Evolutionary conservation across 140 eudicot species (phyloP).

Genomic region (Stevia rebaudiana): DNA sequence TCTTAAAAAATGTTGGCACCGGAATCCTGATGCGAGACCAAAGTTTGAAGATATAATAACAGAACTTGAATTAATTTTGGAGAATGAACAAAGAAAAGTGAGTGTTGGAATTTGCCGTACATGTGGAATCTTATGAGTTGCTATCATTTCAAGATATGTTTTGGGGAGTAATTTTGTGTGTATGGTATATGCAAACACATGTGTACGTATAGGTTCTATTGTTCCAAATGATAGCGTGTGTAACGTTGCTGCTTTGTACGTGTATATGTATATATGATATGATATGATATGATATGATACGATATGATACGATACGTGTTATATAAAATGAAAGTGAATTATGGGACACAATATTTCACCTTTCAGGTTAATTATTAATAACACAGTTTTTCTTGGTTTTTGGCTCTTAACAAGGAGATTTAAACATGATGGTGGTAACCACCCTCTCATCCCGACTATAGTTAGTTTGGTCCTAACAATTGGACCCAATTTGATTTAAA

Average conservation of each 20-base stretch:
- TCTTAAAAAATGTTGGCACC: conserved; percentile 58
- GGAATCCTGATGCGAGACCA: conserved; percentile 52
- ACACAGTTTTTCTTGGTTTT: too few species aligned
- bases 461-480: too few species aligned
- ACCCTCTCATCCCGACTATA: too few species aligned
- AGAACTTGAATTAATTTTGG: conserved; percentile 40
- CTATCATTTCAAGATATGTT: conserved; percentile 3
- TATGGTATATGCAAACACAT: conserved; percentile 5
- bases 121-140: conserved; percentile 33
- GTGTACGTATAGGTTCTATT: not conserved
- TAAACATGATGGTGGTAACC: too few species aligned
- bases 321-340: conserved; percentile 3
- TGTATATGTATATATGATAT: not conserved
- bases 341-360: conserved; percentile 7
- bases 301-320: not conserved
- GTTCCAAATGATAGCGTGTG: conserved; percentile 15
- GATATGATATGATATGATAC: not conserved
- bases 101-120: conserved; percentile 31
- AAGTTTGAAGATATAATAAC: conserved; percentile 49
- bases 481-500: too few species aligned
- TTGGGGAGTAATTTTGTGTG: not conserved
- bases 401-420: too few species aligned
- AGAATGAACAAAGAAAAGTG: conserved; percentile 22
- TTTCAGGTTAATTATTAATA: too few species aligned
- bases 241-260: too few species aligned